These are phyloP conservation scores for Sclerotinia minor DNA, from an alignment of 2,329 filamentous ascomycete species.

Conservation along the genomic window DNA sequence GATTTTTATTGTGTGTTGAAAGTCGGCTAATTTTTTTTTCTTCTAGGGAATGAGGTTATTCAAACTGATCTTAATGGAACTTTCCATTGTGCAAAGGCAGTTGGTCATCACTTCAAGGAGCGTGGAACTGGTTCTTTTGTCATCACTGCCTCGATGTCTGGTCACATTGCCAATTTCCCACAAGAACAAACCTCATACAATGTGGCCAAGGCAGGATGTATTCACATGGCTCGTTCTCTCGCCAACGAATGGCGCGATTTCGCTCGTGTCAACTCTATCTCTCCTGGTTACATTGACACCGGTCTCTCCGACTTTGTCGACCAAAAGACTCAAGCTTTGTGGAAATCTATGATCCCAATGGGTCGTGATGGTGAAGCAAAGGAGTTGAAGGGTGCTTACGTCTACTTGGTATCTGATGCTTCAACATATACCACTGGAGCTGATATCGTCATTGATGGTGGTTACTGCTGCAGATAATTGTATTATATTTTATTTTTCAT, in stretches of 20 bases:
- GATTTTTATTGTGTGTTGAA: no score
- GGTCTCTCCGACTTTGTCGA: slow-evolving; percentile 63
- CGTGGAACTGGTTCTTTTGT: slow-evolving; percentile 63
- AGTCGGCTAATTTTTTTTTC: not conserved
- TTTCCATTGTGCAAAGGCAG: slow-evolving; percentile 67
- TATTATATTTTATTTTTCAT: slow-evolving; percentile 6
- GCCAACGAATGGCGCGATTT: slow-evolving; percentile 72
- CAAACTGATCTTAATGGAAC: slow-evolving; percentile 66
- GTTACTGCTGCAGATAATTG: slow-evolving; percentile 42
- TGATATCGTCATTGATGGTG: slow-evolving; percentile 53
- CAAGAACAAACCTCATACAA: slow-evolving; percentile 68
- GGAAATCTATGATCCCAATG: slow-evolving; percentile 61
- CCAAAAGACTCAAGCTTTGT: slow-evolving; percentile 56
- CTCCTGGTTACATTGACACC: slow-evolving; percentile 68
- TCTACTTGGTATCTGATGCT: slow-evolving; percentile 50
- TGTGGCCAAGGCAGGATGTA: slow-evolving; percentile 65
- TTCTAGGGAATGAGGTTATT: slow-evolving; percentile 54
- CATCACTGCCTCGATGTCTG: slow-evolving; percentile 64
- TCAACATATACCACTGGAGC: slow-evolving; percentile 51
- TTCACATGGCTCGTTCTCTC: slow-evolving; percentile 62
- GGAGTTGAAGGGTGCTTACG: slow-evolving; percentile 61
- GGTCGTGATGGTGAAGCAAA: slow-evolving; percentile 60
- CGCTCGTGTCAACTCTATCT: slow-evolving; percentile 67
- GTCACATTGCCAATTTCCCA: slow-evolving; percentile 56
- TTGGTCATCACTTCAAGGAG: slow-evolving; percentile 66